These are phyloP conservation scores for Drechslerella dactyloides DNA, from an alignment of 2,329 filamentous ascomycete genomes.

Conservation along the genomic window DNA sequence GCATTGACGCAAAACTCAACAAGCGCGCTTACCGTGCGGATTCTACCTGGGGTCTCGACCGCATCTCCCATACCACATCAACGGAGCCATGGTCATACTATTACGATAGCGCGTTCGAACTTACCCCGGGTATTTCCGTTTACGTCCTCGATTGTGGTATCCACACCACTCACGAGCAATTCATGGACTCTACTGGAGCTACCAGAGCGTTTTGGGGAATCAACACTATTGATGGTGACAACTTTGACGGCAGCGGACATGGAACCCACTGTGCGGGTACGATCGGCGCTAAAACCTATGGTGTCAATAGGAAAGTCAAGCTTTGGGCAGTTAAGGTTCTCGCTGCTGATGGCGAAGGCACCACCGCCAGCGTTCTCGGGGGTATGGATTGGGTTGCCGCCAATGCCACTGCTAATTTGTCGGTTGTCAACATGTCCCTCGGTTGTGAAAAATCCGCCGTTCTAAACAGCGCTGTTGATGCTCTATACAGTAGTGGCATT, in stretches of 20 bases:
- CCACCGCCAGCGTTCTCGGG: conserved; percentile 55
- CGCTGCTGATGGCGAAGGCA: conserved; percentile 56
- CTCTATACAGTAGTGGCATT: conserved; percentile 57
- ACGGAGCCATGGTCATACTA: conserved; percentile 51
- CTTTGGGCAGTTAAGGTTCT: conserved; percentile 62
- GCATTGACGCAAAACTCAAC: conserved; percentile 33
- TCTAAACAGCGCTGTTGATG: conserved; percentile 58
- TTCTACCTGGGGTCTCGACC: conserved; percentile 54
- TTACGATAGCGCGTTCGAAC: conserved; percentile 55
- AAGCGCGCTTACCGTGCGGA: conserved; percentile 3
- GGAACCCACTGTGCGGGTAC: conserved; percentile 54
- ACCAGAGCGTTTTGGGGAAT: conserved; percentile 51
- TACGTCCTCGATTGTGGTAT: conserved; percentile 63
- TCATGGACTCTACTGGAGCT: conserved; percentile 52
- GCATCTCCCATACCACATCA: conserved; percentile 54
- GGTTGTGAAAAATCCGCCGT: conserved; percentile 57
- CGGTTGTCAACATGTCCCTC: conserved; percentile 56
- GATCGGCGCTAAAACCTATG: conserved; percentile 56
- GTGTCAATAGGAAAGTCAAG: conserved; percentile 61
- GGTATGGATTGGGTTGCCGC: conserved; percentile 54
- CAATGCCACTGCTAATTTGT: conserved; percentile 52
- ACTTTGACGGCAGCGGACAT: conserved; percentile 60
- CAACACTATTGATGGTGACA: conserved; percentile 55
- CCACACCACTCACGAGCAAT: conserved; percentile 43
- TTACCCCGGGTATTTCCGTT: conserved; percentile 58